Percentiles rank a stretch among this genome's conserved stretches.
phyloP scores from a whole-genome alignment of 2,329 filamentous ascomycete species.

The Pseudogymnoascus sp. region DNA sequence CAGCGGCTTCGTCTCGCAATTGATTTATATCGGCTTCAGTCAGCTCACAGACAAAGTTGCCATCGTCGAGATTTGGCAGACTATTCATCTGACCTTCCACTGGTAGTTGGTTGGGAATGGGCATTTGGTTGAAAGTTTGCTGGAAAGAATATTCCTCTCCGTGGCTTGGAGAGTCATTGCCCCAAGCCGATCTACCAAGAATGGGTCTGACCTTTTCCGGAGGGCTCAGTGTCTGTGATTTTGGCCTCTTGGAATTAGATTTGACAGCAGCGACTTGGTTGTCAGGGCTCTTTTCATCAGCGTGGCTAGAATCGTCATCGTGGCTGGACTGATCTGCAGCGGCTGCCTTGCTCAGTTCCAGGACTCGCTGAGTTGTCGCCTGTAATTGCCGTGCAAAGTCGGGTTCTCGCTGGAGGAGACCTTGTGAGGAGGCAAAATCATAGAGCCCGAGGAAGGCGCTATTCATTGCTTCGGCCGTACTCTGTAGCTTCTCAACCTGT shows the following conservation, averaged over 20 bases:
- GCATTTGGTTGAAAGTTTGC: background rate
- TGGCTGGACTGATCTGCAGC: conserved; percentile 32
- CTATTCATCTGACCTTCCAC: conserved; percentile 38
- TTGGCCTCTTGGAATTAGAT: background rate
- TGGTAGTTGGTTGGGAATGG: background rate
- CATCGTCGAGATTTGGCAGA: conserved; percentile 42
- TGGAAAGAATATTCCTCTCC: background rate
- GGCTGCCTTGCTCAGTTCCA: conserved; percentile 42
- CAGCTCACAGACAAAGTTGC: conserved; percentile 41
- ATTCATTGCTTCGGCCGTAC: conserved; percentile 65
- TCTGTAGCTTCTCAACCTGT: conserved; percentile 59
- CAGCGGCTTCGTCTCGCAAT: conserved; percentile 23
- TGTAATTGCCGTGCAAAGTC: conserved; percentile 50
- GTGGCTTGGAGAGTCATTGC: background rate
- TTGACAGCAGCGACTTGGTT: background rate
- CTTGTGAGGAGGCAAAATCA: conserved; percentile 48
- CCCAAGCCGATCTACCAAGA: background rate
- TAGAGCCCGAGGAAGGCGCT: conserved; percentile 60
- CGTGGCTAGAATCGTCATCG: conserved; percentile 19
- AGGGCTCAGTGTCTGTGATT: background rate
- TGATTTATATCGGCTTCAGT: conserved; percentile 20
- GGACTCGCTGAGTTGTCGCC: conserved; percentile 48
- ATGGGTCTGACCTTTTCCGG: background rate
- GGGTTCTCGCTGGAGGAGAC: conserved; percentile 48
- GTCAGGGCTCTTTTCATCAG: conserved; percentile 9